Evolutionary conservation across 106 monocot genomes (phyloP).

Genomic region (Acorus gramineus): DNA sequence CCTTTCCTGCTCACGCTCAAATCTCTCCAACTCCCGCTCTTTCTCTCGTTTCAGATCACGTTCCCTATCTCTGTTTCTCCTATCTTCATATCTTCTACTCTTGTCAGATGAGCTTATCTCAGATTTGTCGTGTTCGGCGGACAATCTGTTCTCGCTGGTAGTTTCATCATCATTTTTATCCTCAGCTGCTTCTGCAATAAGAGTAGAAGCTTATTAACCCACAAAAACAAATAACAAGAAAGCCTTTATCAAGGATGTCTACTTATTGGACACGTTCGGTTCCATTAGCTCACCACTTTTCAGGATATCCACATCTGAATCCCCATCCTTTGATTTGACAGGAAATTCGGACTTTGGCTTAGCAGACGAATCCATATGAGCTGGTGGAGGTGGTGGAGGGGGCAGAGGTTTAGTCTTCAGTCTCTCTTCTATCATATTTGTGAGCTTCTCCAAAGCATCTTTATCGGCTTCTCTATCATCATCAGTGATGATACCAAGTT

Average conservation of each 20-base stretch:
- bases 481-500: constrained; percentile 84
- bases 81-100: constrained; percentile 39
- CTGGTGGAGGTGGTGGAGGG: constrained; percentile 48
- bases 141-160: constrained; percentile 38
- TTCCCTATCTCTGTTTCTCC: constrained; percentile 62
- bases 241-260: no score
- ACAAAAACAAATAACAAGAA: neutral
- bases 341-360: constrained; percentile 52
- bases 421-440: constrained; percentile 73
- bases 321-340: constrained; percentile 54
- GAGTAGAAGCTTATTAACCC: neutral
- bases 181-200: constrained; percentile 36
- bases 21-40: constrained; percentile 73
- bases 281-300: constrained; percentile 37
- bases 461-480: constrained; percentile 73
- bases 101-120: constrained; percentile 60
- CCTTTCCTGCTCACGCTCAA: constrained; percentile 69
- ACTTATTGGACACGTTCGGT: no score
- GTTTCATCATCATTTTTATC: constrained; percentile 72
- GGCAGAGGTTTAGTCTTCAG: constrained; percentile 63
- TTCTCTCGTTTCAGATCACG: constrained; percentile 60
- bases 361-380: constrained; percentile 24
- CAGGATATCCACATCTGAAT: constrained; percentile 42
- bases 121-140: constrained; percentile 45
- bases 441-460: constrained; percentile 66